Percentiles rank a stretch among this genome's conserved stretches.
phyloP scores from a whole-genome alignment of 192 early-diverging fungal genomes.

The Funneliformis geosporum region DNA sequence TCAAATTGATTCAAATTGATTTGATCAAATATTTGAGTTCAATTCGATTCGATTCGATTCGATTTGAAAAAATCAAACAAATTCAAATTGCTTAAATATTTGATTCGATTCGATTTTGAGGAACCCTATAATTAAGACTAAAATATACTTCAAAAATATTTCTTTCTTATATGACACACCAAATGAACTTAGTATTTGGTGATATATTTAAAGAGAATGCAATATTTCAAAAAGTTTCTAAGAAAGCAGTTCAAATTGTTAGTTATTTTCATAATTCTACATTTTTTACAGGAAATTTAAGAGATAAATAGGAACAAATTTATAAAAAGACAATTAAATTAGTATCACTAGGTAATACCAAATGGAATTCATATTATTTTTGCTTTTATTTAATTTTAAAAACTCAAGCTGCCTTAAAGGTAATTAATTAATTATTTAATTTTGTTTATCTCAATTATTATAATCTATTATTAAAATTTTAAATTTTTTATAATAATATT shows the following conservation, averaged over 20 bases:
- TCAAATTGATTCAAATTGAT: no score
- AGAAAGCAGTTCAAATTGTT: slow-evolving; percentile 1
- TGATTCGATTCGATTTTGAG: no score
- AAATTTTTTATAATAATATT: not conserved
- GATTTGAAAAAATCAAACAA: no score
- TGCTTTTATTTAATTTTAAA: not conserved
- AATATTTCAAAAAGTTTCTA: not conserved
- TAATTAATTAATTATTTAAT: not conserved
- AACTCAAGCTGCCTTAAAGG: not conserved
- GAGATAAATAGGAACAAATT: not conserved
- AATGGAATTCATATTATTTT: slow-evolving; percentile 11
- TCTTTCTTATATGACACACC: not conserved
- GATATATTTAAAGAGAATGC: slow-evolving; percentile 10
- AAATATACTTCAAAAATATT: slow-evolving; percentile 21
- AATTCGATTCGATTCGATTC: no score
- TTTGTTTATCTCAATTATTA: no score
- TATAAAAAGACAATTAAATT: not conserved
- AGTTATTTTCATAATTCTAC: slow-evolving; percentile 13
- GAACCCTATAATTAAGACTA: no score
- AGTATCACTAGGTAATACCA: not conserved
- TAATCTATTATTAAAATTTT: no score
- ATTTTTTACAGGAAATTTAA: not conserved
- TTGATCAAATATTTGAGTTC: no score
- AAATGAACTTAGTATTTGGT: slow-evolving; percentile 13
- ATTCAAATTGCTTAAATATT: no score